phyloP scores from a whole-genome alignment of 306 rosid species.

The Glycine latifolia region DNA sequence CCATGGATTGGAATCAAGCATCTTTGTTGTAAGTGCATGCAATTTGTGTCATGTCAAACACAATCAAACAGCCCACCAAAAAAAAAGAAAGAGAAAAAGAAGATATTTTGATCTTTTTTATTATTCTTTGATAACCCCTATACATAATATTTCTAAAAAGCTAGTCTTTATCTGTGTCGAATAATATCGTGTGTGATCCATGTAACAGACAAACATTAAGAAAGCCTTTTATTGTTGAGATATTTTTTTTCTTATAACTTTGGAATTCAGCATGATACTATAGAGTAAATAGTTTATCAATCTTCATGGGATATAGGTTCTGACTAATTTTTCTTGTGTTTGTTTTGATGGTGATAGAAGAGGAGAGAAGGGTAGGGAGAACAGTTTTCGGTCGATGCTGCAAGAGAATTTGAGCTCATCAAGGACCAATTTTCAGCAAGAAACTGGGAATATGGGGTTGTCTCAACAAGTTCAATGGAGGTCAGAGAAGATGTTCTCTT shows the following conservation, averaged over 20 bases:
- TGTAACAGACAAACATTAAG: background rate
- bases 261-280: too few species aligned
- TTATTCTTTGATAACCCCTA: background rate
- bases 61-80: background rate
- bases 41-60: too few species aligned
- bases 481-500: slow-evolving; percentile 59
- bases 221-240: background rate
- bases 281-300: background rate
- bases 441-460: slow-evolving; percentile 56
- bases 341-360: slow-evolving; percentile 45
- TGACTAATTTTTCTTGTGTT: slow-evolving; percentile 21
- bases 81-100: too few species aligned
- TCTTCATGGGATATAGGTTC: background rate
- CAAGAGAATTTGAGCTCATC: slow-evolving; percentile 72
- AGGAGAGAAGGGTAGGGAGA: slow-evolving; percentile 67
- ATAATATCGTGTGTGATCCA: background rate
- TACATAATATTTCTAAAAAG: background rate
- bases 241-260: too few species aligned
- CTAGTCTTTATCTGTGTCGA: background rate
- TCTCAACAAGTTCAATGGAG: slow-evolving; percentile 77
- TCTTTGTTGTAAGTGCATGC: slow-evolving; percentile 71
- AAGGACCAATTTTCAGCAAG: slow-evolving; percentile 66
- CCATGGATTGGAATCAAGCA: slow-evolving; percentile 87
- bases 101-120: background rate
- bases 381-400: slow-evolving; percentile 71